Percentiles rank a stretch among this genome's conserved stretches.
Evolutionary conservation across 2,329 filamentous ascomycete genomes (phyloP).

Genomic region (Geoglossum cookeanum): DNA sequence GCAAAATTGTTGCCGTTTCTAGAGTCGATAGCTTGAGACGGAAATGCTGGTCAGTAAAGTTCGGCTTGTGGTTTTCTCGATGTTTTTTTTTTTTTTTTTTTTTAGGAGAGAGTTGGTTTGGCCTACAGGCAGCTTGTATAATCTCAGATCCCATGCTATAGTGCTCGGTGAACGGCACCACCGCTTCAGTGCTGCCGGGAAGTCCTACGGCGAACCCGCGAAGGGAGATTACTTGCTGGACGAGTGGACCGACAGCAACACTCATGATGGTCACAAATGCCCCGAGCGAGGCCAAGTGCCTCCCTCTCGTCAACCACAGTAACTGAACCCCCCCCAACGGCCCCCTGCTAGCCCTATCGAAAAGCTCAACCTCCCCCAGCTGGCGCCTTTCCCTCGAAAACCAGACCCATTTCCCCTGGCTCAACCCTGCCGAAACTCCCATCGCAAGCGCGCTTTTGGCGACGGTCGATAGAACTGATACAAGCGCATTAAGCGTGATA

Average conservation of each 20-base stretch:
- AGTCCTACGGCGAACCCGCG: constrained; percentile 4
- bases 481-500: constrained; percentile 17
- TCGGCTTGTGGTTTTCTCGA: too few relatives aligned
- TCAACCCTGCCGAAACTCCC: constrained; percentile 15
- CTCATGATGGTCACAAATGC: constrained; percentile 15
- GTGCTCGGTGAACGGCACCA: too few relatives aligned
- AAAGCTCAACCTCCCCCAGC: constrained; percentile 16
- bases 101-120: too few relatives aligned
- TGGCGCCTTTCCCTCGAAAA: constrained; percentile 12
- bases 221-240: constrained; percentile 16
- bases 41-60: too few relatives aligned
- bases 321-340: constrained; percentile 15
- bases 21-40: too few relatives aligned
- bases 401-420: constrained; percentile 21
- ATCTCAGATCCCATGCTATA: too few relatives aligned
- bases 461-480: constrained; percentile 16
- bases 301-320: constrained; percentile 6
- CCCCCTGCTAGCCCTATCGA: constrained; percentile 19
- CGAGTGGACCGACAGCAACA: constrained; percentile 16
- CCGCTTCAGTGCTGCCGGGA: too few relatives aligned
- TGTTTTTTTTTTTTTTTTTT: too few relatives aligned
- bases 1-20: too few relatives aligned
- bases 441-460: constrained; percentile 17
- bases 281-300: constrained; percentile 14
- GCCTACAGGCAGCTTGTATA: too few relatives aligned